These are phyloP conservation scores for Beauveria asiatica DNA, from an alignment of 2,329 filamentous ascomycete genomes.

Conservation along the genomic window DNA sequence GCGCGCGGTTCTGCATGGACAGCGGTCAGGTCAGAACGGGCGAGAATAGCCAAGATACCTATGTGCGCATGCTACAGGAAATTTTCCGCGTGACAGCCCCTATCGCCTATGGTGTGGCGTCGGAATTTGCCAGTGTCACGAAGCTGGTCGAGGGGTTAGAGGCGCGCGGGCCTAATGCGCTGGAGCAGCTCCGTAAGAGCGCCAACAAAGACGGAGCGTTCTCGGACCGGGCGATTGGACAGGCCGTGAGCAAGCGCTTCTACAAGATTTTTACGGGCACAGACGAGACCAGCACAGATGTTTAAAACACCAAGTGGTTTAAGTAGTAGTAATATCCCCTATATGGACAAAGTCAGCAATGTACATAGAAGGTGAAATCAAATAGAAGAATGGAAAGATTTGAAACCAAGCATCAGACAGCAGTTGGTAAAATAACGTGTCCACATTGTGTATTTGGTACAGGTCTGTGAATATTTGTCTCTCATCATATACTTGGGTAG, in stretches of 20 bases:
- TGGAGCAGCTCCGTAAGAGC: slow-evolving; percentile 54
- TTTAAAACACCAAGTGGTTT: slow-evolving; percentile 23
- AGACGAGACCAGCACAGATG: slow-evolving; percentile 48
- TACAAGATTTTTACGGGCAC: slow-evolving; percentile 51
- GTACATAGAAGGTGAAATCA: slow-evolving; percentile 2
- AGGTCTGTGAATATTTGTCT: slow-evolving; percentile 69
- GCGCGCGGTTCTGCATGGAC: slow-evolving; percentile 70
- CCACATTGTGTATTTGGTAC: slow-evolving; percentile 66
- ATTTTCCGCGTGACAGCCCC: slow-evolving; percentile 62
- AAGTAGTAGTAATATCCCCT: not conserved
- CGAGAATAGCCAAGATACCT: slow-evolving; percentile 57
- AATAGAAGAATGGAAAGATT: slow-evolving; percentile 12
- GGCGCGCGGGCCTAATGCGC: slow-evolving; percentile 45
- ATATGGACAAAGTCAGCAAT: slow-evolving; percentile 7
- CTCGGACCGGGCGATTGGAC: slow-evolving; percentile 47
- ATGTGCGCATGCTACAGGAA: slow-evolving; percentile 67
- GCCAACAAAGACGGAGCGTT: slow-evolving; percentile 49
- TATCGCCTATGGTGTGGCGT: slow-evolving; percentile 60
- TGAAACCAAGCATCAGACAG: slow-evolving; percentile 54
- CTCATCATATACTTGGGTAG: slow-evolving; percentile 52
- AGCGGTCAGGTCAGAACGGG: slow-evolving; percentile 66
- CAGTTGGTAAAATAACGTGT: slow-evolving; percentile 68
- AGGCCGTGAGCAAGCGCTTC: slow-evolving; percentile 49
- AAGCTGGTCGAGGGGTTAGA: slow-evolving; percentile 52
- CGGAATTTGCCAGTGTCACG: slow-evolving; percentile 49